Percentiles rank a stretch among this genome's conserved stretches.
These are phyloP conservation scores for Coelastrella sp. DNA, from an alignment of 139 green algal genomes.

Conservation along the genomic window DNA sequence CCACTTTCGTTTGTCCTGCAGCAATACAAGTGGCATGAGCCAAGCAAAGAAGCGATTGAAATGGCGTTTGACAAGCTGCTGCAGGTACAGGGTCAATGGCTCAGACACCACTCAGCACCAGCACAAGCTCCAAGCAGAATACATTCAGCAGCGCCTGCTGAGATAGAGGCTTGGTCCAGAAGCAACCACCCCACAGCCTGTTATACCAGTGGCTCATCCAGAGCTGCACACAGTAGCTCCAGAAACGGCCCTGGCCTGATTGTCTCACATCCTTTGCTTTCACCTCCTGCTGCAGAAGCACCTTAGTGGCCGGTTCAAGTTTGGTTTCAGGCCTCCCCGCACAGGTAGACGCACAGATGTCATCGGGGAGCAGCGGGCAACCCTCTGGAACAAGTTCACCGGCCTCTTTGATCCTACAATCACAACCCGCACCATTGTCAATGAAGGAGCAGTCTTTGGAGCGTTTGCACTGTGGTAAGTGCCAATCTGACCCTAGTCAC, in stretches of 20 bases:
- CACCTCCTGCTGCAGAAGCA: conserved; percentile 10
- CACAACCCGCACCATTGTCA: conserved; percentile 78
- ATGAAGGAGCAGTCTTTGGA: conserved; percentile 85
- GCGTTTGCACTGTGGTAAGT: conserved; percentile 79
- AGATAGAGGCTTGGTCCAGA: no score
- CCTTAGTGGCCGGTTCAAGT: conserved; percentile 61
- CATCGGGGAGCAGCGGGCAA: conserved; percentile 42
- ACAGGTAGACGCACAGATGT: conserved; percentile 64
- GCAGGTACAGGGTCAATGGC: conserved; percentile 37
- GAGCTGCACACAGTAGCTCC: not conserved
- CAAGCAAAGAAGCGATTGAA: conserved; percentile 85
- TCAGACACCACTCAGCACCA: not conserved
- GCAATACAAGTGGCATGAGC: conserved; percentile 84
- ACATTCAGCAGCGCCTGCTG: no score
- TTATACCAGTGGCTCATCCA: not conserved
- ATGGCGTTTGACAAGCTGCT: conserved; percentile 86
- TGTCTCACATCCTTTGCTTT: not conserved
- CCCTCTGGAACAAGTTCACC: conserved; percentile 52
- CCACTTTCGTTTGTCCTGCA: conserved; percentile 40
- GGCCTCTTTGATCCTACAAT: conserved; percentile 79
- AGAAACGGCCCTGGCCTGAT: not conserved
- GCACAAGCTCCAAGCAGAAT: no score
- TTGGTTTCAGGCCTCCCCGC: conserved; percentile 77
- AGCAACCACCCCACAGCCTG: no score
- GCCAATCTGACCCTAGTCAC: not conserved